These are phyloP conservation scores for Bryum argenteum DNA, from an alignment of 225 moss, liverwort and hornwort species.

Conservation along the genomic window DNA sequence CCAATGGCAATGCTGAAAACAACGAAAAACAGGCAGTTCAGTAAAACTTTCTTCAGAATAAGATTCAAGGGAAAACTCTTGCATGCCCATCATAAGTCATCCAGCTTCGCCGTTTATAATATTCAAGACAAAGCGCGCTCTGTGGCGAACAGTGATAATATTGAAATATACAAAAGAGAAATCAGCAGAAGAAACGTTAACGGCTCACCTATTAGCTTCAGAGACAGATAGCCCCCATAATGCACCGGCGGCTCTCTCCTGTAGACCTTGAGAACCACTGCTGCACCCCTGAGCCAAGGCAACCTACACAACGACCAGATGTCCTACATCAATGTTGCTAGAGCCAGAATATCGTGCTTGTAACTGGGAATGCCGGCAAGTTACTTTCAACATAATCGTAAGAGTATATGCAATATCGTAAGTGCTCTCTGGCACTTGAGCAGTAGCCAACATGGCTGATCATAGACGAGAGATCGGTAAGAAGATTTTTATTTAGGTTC, in stretches of 20 bases:
- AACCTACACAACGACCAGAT: constrained; percentile 53
- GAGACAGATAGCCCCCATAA: constrained; percentile 97
- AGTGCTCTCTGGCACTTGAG: too few species aligned
- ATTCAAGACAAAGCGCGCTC: neutral
- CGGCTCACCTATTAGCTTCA: constrained; percentile 77
- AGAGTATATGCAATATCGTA: too few species aligned
- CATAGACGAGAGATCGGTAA: too few species aligned
- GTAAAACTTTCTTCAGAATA: neutral
- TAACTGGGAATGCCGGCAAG: neutral
- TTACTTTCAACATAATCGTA: neutral
- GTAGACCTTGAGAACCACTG: constrained; percentile 88
- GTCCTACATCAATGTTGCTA: constrained; percentile 11
- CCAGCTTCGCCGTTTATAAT: neutral
- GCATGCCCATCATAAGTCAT: neutral
- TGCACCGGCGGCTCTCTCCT: constrained; percentile 95
- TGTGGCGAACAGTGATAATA: neutral
- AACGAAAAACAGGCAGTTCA: neutral
- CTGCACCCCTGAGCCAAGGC: constrained; percentile 84
- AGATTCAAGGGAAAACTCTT: neutral
- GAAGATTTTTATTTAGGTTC: too few species aligned
- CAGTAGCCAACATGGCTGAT: too few species aligned
- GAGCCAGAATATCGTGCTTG: neutral
- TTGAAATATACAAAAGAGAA: neutral
- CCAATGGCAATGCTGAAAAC: constrained; percentile 90
- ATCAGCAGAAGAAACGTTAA: neutral